Conservation (phyloP, 1,139 yeast species). For the Hanseniaspora gamundiae region DNA sequence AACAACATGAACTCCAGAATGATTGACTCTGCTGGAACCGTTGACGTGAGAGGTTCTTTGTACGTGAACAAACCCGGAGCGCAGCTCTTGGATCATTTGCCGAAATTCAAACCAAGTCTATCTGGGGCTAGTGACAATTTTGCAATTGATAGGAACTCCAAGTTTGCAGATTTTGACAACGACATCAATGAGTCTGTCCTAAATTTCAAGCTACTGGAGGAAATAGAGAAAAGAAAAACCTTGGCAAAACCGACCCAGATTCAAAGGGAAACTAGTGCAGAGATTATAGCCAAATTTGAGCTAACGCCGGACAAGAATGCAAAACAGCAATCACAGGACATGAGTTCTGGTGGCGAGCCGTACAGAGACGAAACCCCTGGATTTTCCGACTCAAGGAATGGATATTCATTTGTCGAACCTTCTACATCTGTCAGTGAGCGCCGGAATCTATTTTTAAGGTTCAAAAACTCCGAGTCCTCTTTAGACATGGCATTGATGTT, state of each 20-base stretch:
- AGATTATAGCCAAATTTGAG: constrained; percentile 22
- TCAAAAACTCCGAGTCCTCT: not conserved
- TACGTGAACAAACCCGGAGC: constrained; percentile 13
- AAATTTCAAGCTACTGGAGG: not conserved
- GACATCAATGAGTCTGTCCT: not conserved
- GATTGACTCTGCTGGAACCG: constrained; percentile 19
- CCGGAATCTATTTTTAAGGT: not conserved
- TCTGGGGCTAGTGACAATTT: not conserved
- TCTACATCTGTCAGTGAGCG: not conserved
- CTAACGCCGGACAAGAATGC: constrained; percentile 18
- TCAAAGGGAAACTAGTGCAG: constrained; percentile 24
- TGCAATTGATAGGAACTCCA: not conserved
- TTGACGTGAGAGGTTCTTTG: constrained; percentile 22
- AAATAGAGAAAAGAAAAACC: constrained; percentile 8
- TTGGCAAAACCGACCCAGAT: constrained; percentile 4
- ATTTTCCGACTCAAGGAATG: constrained; percentile 9
- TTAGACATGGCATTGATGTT: constrained; percentile 19
- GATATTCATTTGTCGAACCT: constrained; percentile 3
- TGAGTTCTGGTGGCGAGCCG: no score
- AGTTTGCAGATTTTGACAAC: not conserved
- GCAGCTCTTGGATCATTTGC: not conserved
- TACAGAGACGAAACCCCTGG: constrained; percentile 8
- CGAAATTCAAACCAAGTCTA: not conserved
- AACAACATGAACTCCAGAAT: constrained; percentile 15
- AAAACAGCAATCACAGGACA: no score